Evolutionary conservation across 305 asterid species (phyloP).

Genomic region (Solanum aculeatissimum): DNA sequence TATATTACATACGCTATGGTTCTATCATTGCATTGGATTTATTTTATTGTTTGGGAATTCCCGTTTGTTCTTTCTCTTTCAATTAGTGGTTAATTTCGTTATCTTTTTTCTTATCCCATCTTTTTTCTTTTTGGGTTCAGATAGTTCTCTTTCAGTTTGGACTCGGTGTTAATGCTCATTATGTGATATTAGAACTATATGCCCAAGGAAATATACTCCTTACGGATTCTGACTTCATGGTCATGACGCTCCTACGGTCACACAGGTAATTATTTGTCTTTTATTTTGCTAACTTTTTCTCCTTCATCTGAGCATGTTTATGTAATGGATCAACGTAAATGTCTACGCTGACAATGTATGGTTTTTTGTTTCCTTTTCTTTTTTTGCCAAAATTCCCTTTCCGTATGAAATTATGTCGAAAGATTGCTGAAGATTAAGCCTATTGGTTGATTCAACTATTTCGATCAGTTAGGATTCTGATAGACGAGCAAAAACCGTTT

Average conservation of each 20-base stretch:
- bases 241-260: conserved; percentile 88
- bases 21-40: not conserved
- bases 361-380: not conserved
- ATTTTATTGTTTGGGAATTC: not conserved
- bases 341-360: not conserved
- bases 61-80: not conserved
- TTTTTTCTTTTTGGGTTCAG: conserved; percentile 20
- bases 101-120: conserved; percentile 1
- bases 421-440: not conserved
- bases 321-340: not conserved
- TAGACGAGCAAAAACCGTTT: not conserved
- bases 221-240: conserved; percentile 78
- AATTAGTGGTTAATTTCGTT: not conserved
- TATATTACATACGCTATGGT: conserved; percentile 11
- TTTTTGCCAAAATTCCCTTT: not conserved
- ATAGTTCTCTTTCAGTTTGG: conserved; percentile 95
- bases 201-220: conserved; percentile 97
- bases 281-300: not conserved
- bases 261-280: conserved; percentile 61
- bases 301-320: not conserved
- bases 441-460: not conserved
- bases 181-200: conserved; percentile 85
- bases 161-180: conserved; percentile 76
- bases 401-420: not conserved
- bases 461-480: not conserved